These are phyloP conservation scores for Pulchroboletus neoregius DNA, from an alignment of 1,284 basidiomycete species.

Conservation along the genomic window DNA sequence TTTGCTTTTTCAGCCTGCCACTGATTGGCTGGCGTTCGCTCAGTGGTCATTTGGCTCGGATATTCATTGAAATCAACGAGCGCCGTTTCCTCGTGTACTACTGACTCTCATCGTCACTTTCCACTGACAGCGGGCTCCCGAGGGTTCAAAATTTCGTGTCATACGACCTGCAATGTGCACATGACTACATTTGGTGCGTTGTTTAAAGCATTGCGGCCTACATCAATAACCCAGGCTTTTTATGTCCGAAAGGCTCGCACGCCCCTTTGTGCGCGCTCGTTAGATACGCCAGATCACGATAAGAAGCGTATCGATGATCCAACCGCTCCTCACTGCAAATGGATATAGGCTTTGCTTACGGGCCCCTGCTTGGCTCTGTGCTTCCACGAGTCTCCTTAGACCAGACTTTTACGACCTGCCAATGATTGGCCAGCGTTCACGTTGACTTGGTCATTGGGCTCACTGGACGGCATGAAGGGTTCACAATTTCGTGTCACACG, in stretches of 20 bases:
- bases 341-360: too few species aligned
- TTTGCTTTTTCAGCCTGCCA: slow-evolving; percentile 9
- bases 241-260: not conserved
- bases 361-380: too few species aligned
- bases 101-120: not conserved
- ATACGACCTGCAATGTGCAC: slow-evolving; percentile 18
- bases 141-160: slow-evolving; percentile 7
- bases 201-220: not conserved
- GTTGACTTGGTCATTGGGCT: too few species aligned
- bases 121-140: not conserved
- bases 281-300: not conserved
- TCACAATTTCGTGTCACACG: too few species aligned
- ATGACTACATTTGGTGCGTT: not conserved
- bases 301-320: too few species aligned
- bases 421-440: too few species aligned
- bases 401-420: too few species aligned
- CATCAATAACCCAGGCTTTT: not conserved
- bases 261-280: not conserved
- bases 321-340: too few species aligned
- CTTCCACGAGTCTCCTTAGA: too few species aligned
- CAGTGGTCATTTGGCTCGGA: not conserved
- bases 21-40: not conserved
- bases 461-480: too few species aligned
- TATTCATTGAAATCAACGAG: not conserved
- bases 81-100: not conserved